Evolutionary conservation across 257 asterid species (phyloP), one percentile per base, ranked within the genome.

Genomic region (Penstemon eatonii): DNA sequence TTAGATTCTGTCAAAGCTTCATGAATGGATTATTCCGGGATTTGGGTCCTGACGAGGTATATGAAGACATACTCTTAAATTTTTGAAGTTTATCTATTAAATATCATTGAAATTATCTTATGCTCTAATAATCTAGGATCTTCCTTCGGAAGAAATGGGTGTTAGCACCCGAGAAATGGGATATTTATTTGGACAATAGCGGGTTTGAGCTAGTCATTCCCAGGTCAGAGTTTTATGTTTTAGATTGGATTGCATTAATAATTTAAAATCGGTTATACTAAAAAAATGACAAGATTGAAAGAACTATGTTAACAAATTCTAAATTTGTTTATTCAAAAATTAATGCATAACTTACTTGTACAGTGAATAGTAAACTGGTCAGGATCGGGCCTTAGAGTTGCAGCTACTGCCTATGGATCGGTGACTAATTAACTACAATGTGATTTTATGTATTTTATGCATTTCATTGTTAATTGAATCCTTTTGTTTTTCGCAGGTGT

Each of bases 111-210:
- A 60, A 49, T 60, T 76, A 66, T 67, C 56, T 39, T 69, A 36
- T 67, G 33, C 74, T 82, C 66, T 49, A 49, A 49, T 61, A n/a
- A 68, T 61, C 47, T 78, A 93, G 97, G 99, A 93, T 76, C 96
- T 93, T 73, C 97, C 99, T 77, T 90, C 96, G 4, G 99, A 93
- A 79, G 97, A 91, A 77, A 85, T 90, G 89, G 99, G 99, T 10
- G 99, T 93, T 65, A 96, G 96, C 49, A 82, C 96, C 55, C 97
- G 96, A 55, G 99, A 93, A 78, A 93, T 93, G 96, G 99, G 99
- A 68, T 93, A 88, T 78, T 79, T 93, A 64, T 89, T 85, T 69
- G 99, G 99, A 53, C 99, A 93, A 64, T 93, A 93, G 80, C 81
- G 99, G 60, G 96, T 96, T 51, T 80, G 90, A 66, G 85, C 89